A percentile compares a stretch with the other conserved stretches of the same genome.
phyloP scores from a whole-genome alignment of 2,329 filamentous ascomycete genomes.

The Microsporum ferrugineum region DNA sequence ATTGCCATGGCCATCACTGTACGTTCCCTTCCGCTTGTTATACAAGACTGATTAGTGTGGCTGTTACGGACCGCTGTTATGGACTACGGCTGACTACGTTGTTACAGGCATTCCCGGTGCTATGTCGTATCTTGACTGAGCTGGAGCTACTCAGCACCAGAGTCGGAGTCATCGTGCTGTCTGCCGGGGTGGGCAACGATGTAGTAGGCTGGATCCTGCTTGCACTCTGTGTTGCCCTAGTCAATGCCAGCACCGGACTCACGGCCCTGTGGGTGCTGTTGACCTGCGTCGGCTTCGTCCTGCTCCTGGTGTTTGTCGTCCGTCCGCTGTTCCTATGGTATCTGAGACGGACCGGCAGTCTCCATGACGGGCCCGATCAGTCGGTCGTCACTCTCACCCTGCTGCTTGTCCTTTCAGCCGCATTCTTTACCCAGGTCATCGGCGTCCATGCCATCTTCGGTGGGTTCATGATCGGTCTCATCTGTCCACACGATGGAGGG shows the following conservation, averaged over 20 bases:
- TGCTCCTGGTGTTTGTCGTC: conserved; percentile 63
- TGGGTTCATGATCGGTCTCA: conserved; percentile 76
- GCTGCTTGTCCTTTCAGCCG: conserved; percentile 62
- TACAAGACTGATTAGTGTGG: background rate
- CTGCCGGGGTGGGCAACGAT: conserved; percentile 85
- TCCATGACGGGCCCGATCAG: conserved; percentile 82
- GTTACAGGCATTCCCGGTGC: conserved; percentile 61
- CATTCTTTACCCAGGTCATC: conserved; percentile 83
- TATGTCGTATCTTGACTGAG: conserved; percentile 87
- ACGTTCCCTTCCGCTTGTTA: conserved; percentile 17
- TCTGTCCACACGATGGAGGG: conserved; percentile 51
- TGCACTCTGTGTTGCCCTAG: conserved; percentile 82
- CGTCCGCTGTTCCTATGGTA: conserved; percentile 65
- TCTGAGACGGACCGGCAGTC: conserved; percentile 59
- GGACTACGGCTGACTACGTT: background rate
- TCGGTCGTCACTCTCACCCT: conserved; percentile 72
- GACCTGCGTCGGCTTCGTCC: conserved; percentile 58
- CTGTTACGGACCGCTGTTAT: background rate
- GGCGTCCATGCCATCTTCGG: conserved; percentile 93
- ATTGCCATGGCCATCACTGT: conserved; percentile 88
- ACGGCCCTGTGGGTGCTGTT: conserved; percentile 78
- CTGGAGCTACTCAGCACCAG: conserved; percentile 58
- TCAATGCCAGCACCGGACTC: conserved; percentile 74
- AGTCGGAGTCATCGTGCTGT: conserved; percentile 64
- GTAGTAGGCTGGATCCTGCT: conserved; percentile 85